These are phyloP conservation scores for Microstegium vimineum DNA, from an alignment of 176 grass and related monocot genomes.

Conservation along the genomic window DNA sequence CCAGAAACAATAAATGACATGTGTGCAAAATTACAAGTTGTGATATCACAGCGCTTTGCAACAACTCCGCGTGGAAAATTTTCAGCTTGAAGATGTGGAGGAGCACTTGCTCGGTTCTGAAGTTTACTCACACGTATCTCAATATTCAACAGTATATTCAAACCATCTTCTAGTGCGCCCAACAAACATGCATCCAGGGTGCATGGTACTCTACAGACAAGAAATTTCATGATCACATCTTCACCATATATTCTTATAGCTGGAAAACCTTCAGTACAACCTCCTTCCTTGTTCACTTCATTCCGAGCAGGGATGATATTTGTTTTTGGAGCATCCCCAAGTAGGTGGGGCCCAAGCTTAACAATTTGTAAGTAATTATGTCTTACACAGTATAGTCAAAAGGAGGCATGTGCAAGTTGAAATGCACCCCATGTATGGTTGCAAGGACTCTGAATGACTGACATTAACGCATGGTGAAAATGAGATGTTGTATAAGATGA, in stretches of 20 bases:
- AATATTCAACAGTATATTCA: constrained; percentile 65
- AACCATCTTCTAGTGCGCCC: constrained; percentile 56
- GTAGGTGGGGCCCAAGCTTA: constrained; percentile 44
- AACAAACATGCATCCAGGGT: constrained; percentile 56
- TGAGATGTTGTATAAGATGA: constrained; percentile 57
- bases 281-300: constrained; percentile 35
- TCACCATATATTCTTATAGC: constrained; percentile 55
- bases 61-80: constrained; percentile 45
- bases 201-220: constrained; percentile 54
- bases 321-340: constrained; percentile 64
- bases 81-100: constrained; percentile 51
- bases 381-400: constrained; percentile 49
- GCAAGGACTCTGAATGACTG: constrained; percentile 57
- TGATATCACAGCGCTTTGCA: constrained; percentile 64
- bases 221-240: constrained; percentile 51
- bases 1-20: constrained; percentile 65
- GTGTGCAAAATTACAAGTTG: constrained; percentile 55
- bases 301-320: constrained; percentile 20
- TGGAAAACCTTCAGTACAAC: constrained; percentile 31
- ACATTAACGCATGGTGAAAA: constrained; percentile 53
- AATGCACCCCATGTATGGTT: constrained; percentile 78
- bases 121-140: constrained; percentile 71
- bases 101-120: constrained; percentile 52
- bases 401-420: constrained; percentile 70
- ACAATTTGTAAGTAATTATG: constrained; percentile 30